phyloP scores from a whole-genome alignment of 1,284 basidiomycete genomes.

The Phaffia rhodozyma region DNA sequence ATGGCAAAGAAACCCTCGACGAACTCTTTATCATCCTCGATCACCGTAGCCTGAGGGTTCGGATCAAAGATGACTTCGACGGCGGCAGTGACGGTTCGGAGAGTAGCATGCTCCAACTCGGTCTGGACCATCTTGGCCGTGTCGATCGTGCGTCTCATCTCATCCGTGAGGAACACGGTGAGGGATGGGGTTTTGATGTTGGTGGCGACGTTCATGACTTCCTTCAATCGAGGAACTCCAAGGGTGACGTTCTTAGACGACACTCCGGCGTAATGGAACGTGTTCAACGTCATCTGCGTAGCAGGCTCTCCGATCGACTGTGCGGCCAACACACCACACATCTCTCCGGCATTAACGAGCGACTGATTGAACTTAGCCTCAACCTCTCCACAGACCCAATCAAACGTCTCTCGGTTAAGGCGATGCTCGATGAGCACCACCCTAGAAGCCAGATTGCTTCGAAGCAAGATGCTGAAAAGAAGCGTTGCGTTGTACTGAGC shows the following conservation, averaged over 20 bases:
- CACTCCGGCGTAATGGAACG: slow-evolving; percentile 98
- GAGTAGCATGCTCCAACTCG: slow-evolving; percentile 84
- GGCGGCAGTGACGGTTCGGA: slow-evolving; percentile 86
- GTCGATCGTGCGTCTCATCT: slow-evolving; percentile 50
- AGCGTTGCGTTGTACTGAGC: slow-evolving; percentile 83
- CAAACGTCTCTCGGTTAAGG: slow-evolving; percentile 80
- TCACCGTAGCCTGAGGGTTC: slow-evolving; percentile 78
- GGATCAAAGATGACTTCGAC: slow-evolving; percentile 99
- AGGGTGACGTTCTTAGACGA: slow-evolving; percentile 96
- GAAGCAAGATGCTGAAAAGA: slow-evolving; percentile 83
- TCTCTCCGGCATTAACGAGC: slow-evolving; percentile 86
- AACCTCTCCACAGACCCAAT: slow-evolving; percentile 94
- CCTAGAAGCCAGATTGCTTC: slow-evolving; percentile 72
- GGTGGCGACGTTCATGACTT: slow-evolving; percentile 97
- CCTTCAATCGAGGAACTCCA: slow-evolving; percentile 93
- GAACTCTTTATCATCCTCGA: slow-evolving; percentile 91
- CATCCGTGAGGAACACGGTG: slow-evolving; percentile 71
- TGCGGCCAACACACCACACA: slow-evolving; percentile 96
- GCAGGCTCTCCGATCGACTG: slow-evolving; percentile 99
- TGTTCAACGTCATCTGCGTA: slow-evolving; percentile 94
- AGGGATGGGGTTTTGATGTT: slow-evolving; percentile 98
- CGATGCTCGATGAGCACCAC: slow-evolving; percentile 77
- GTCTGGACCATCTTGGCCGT: slow-evolving; percentile 81
- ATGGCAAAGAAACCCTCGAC: slow-evolving; percentile 99
- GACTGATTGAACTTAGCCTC: slow-evolving; percentile 90